Evolutionary conservation across 1,284 basidiomycete genomes (phyloP).

Genomic region (Fomitopsis schrenkii): DNA sequence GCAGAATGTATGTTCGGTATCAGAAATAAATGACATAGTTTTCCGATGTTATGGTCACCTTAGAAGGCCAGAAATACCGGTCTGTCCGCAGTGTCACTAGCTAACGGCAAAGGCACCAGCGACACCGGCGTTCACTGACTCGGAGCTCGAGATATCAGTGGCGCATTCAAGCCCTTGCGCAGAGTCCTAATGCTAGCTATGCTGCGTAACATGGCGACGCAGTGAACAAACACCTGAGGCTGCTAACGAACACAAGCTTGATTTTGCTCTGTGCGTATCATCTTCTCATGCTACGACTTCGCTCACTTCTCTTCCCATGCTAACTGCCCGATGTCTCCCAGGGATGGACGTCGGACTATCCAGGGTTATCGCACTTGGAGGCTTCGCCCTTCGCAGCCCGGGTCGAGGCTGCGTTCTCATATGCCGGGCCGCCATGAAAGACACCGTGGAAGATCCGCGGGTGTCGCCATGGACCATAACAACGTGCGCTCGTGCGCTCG

Average conservation of each 20-base stretch:
- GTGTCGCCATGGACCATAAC: background rate
- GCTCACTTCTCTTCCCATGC: background rate
- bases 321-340: background rate
- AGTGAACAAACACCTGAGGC: too few species aligned
- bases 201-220: background rate
- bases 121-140: background rate
- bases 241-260: background rate
- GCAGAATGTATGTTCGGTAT: too few species aligned
- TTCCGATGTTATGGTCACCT: too few species aligned
- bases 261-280: background rate
- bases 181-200: background rate
- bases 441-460: background rate
- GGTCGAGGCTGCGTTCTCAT: background rate
- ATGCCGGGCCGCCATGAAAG: background rate
- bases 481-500: background rate
- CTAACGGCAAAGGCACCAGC: too few species aligned
- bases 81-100: too few species aligned
- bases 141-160: background rate
- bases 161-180: background rate
- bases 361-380: background rate
- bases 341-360: background rate
- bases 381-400: background rate
- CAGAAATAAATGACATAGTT: too few species aligned
- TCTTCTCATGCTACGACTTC: background rate
- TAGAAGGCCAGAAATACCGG: too few species aligned